These are phyloP conservation scores for Podaxis sp. DNA, from an alignment of 768 basidiomycete species.

Conservation along the genomic window DNA sequence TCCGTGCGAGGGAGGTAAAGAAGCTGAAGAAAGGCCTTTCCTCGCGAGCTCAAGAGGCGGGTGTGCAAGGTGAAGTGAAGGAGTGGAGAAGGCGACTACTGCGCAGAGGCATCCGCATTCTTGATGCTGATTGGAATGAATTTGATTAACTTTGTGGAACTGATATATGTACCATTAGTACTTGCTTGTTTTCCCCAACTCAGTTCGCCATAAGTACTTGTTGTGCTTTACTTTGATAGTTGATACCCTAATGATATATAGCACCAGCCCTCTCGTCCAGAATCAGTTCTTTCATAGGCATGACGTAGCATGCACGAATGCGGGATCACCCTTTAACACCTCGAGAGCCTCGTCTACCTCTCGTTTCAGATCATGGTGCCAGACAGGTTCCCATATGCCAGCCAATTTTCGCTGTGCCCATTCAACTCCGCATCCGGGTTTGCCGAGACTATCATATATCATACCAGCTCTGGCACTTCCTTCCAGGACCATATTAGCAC, in stretches of 20 bases:
- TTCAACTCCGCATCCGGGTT: conserved; percentile 19
- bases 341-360: conserved; percentile 32
- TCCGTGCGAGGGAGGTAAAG: conserved; percentile 64
- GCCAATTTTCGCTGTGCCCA: conserved; percentile 29
- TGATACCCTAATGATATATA: background rate
- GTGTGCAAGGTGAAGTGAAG: conserved; percentile 77
- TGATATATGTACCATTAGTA: background rate
- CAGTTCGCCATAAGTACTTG: background rate
- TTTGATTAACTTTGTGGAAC: background rate
- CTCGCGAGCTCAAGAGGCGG: conserved; percentile 60
- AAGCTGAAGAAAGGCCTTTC: conserved; percentile 72
- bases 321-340: conserved; percentile 7
- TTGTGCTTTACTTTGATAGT: background rate
- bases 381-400: conserved; percentile 44
- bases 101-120: conserved; percentile 51
- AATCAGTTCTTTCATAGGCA: background rate
- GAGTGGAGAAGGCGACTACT: conserved; percentile 65
- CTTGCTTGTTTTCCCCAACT: background rate
- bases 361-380: conserved; percentile 40
- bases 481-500: conserved; percentile 45
- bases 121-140: conserved; percentile 73
- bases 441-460: conserved; percentile 39
- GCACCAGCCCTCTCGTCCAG: background rate
- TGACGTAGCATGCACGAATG: background rate
- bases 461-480: conserved; percentile 37